Base-by-base conservation (phyloP, 805 yeast genomes). In the Saccharomyces paradoxus region DNA sequence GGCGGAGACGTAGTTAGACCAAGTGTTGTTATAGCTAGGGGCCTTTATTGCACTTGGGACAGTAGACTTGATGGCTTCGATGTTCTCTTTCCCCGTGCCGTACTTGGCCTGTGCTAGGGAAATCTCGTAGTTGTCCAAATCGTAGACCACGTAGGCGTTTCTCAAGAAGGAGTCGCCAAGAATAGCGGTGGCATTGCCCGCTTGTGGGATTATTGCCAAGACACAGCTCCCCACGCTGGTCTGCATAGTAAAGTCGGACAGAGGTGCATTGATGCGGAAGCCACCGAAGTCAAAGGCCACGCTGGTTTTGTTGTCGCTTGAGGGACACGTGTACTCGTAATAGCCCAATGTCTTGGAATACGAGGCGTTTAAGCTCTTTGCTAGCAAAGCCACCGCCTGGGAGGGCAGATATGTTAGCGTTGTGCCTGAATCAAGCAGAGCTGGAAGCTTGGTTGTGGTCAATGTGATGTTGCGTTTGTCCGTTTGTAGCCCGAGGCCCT, bases 221-320 rank as follows among this genome's bases (percentile, higher is more conserved):
- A 74, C 77, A 69, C 85, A 82, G 12, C 44, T 37, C 17, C 41
- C 14, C 29, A 31, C 24, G 22, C 70, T 64, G 37, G 61, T 56
- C 22, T 50, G 51, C 32, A 73, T 55, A 32, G 74, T 57, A 56
- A 72, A 69, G 59, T 71, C 64, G 2, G 57, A 37, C 17, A 81
- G 63, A 29, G 86, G 83, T 9, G 79, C 81, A 22, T 71, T 63
- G 55, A 86, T 82, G 13, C 69, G 67, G 47, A 75, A 71, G 2
- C 91, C 91, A 58, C 82, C 82, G 67, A 87, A 83, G 61, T 80
- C 74, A 61, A 80, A 81, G 46, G 72, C 71, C 8, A 81, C 56
- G 55, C 67, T 59, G 2, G 70, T 67, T 14, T 49, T 31, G 53
- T 69, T 61, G 50, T 67, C 65, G 13, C 56, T 56, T 5, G 64